Evolutionary conservation across 1,284 basidiomycete genomes (phyloP).

Genomic region (Cryptococcus maquisensis): DNA sequence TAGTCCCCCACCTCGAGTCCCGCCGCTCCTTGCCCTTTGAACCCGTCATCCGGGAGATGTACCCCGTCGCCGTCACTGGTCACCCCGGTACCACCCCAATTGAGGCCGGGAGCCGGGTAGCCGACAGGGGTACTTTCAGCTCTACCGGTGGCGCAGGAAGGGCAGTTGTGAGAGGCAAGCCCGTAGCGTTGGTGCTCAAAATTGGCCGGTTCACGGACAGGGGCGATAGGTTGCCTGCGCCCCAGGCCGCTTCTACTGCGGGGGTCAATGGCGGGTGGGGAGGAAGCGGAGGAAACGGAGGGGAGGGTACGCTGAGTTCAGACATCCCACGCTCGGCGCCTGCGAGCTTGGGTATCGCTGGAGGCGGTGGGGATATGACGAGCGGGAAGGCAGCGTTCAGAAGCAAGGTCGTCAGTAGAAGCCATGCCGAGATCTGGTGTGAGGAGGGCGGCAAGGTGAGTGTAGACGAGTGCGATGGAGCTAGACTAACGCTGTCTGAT

Average conservation of each 20-base stretch:
- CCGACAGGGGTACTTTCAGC: constrained; percentile 9
- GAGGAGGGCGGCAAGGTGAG: constrained; percentile 54
- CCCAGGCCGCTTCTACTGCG: constrained; percentile 4
- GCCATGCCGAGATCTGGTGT: constrained; percentile 93
- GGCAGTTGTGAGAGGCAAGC: constrained; percentile 50
- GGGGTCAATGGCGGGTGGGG: neutral
- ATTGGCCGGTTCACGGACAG: constrained; percentile 87
- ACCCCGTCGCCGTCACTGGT: constrained; percentile 49
- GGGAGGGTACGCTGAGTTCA: constrained; percentile 4
- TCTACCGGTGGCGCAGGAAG: constrained; percentile 11
- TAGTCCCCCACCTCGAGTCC: constrained; percentile 90
- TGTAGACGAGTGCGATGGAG: neutral
- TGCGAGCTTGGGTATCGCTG: constrained; percentile 23
- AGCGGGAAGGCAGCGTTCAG: constrained; percentile 89
- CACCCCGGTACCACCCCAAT: constrained; percentile 49
- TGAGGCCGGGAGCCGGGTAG: constrained; percentile 18
- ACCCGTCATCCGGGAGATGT: constrained; percentile 72
- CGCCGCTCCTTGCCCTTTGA: constrained; percentile 88
- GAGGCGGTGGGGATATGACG: constrained; percentile 56
- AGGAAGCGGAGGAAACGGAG: neutral
- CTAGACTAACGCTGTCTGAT: neutral
- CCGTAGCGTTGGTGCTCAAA: constrained; percentile 59
- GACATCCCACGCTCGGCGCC: neutral
- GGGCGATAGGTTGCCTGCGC: constrained; percentile 3
- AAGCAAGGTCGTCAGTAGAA: constrained; percentile 89